Base-by-base conservation (phyloP, 306 rosid genomes). In the Medicago lupulina region DNA sequence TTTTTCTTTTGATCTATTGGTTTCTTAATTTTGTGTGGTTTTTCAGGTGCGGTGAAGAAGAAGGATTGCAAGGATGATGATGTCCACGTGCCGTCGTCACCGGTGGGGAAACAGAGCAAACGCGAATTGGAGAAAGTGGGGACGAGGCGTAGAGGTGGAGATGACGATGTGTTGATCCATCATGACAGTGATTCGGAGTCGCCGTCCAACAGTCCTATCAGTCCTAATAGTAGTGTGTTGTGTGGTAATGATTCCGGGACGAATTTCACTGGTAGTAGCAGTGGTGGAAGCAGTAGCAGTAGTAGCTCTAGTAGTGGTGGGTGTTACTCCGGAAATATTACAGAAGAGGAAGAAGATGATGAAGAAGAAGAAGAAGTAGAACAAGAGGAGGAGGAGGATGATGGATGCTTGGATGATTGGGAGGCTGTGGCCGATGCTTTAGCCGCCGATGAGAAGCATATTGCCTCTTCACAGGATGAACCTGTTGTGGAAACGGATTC, bases 371-470 rank as follows among this genome's bases (percentile, higher is more conserved):
- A 72, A 0, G 77, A 63, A 6, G 77, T 4, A 0, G 81, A 61
- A 3, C 68, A 64, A 8, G 72, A 76, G 5, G 91, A 67, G 5
- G 91, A 67, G 28, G 89, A 82, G 7, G 89, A 89, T 78, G 98
- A 90, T 82, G 99, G 78, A 5, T 88, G 97, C 79, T 85, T 95
- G 86, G 99, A 95, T 83, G 99, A 95, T 82, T 95, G 99, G 99
- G 99, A 95, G 89, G 97, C 96, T 41, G 61, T 95, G 89, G 99
- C 99, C 2, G 99, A 95, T 77, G 97, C 99, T 66, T 81, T 92
- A 81, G 97, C 92, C 18, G 97, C 97, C 67, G 74, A 87, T 69
- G 98, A 90, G 77, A 89, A 87, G 89, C 86, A 31, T 8, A 70
- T 80, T 54, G 85, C 81, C 15, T 81, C 65, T 5, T 73, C 80